phyloP scores from a whole-genome alignment of 805 yeast genomes.

The Kodamaea fukazawae region DNA sequence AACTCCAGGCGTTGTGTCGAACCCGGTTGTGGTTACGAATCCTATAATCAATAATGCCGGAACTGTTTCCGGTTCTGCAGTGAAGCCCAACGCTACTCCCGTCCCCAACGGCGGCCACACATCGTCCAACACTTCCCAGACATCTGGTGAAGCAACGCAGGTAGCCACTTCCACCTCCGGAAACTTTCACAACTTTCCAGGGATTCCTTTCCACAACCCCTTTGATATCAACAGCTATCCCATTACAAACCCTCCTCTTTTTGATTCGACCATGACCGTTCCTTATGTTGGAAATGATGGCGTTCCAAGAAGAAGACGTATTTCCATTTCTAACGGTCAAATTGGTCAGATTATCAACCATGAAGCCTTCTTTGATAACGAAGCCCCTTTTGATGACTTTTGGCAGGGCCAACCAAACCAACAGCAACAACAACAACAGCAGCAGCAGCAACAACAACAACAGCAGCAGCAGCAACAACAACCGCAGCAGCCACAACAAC shows the following conservation, averaged over 20 bases:
- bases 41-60: too few species aligned
- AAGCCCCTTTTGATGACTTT: slow-evolving; percentile 21
- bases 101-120: not conserved
- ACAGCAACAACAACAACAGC: slow-evolving; percentile 5
- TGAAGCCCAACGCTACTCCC: not conserved
- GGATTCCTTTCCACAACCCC: slow-evolving; percentile 32
- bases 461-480: slow-evolving; percentile 1
- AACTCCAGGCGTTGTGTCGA: too few species aligned
- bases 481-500: slow-evolving; percentile 2
- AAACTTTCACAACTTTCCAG: not conserved
- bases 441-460: not conserved
- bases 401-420: slow-evolving; percentile 7
- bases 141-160: too few species aligned
- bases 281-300: slow-evolving; percentile 33
- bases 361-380: slow-evolving; percentile 36
- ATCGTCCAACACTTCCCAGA: too few species aligned
- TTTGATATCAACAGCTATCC: slow-evolving; percentile 41
- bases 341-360: slow-evolving; percentile 67
- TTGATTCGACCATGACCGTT: slow-evolving; percentile 41
- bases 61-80: not conserved
- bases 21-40: too few species aligned
- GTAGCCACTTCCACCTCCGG: not conserved
- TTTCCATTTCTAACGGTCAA: slow-evolving; percentile 82
- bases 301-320: slow-evolving; percentile 53
- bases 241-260: slow-evolving; percentile 46